Evolutionary conservation across 345 rosid genomes (phyloP).

Genomic region (Eutrema heterophyllum): DNA sequence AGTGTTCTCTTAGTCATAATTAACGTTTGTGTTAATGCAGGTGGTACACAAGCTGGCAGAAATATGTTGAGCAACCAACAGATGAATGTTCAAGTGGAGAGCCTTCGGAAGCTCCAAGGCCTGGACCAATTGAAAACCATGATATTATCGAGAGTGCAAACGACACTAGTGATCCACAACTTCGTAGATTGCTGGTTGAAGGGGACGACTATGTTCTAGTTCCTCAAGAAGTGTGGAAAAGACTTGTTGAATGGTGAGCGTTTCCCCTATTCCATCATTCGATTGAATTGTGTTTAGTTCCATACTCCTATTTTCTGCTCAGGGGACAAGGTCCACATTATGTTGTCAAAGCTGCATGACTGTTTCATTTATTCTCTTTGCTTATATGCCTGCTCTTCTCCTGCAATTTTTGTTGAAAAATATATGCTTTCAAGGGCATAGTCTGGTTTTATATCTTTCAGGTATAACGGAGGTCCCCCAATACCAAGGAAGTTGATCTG

Average conservation of each 20-base stretch:
- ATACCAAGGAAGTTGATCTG: constrained; percentile 85
- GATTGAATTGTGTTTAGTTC: background rate
- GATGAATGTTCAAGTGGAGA: constrained; percentile 24
- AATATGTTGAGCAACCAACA: constrained; percentile 48
- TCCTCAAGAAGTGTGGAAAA: constrained; percentile 83
- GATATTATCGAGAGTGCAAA: constrained; percentile 50
- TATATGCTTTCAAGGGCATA: background rate
- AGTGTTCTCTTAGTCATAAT: background rate
- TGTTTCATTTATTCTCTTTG: constrained; percentile 5
- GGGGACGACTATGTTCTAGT: constrained; percentile 67
- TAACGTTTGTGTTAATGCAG: constrained; percentile 30
- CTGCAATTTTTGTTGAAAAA: background rate
- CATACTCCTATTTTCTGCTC: background rate
- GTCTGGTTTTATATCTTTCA: constrained; percentile 19
- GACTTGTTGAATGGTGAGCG: constrained; percentile 62
- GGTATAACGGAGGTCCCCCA: constrained; percentile 89
- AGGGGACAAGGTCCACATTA: background rate
- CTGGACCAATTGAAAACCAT: constrained; percentile 77
- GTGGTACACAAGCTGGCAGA: constrained; percentile 83
- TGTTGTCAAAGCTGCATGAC: constrained; percentile 11
- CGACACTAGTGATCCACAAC: constrained; percentile 42
- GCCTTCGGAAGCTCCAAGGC: constrained; percentile 39
- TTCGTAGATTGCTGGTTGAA: constrained; percentile 53
- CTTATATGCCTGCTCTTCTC: background rate
- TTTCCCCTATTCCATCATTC: background rate